Conservation (phyloP, 805 yeast genomes). For the Brettanomyces custersianus region DNA sequence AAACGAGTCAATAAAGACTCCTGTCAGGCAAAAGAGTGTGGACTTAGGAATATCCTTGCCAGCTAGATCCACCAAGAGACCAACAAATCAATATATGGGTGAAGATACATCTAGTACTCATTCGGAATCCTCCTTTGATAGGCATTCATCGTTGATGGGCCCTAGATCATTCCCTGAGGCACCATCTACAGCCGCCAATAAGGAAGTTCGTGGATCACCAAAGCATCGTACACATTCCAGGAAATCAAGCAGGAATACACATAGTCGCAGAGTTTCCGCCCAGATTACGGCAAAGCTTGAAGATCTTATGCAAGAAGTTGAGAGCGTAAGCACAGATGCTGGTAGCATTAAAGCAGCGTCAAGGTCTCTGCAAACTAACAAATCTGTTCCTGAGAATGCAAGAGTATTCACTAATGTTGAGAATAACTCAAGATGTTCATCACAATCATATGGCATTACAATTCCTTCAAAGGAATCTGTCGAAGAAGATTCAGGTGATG, state of each 20-base stretch:
- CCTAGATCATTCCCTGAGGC: constrained; percentile 1
- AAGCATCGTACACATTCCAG: neutral
- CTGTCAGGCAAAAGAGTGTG: constrained; percentile 19
- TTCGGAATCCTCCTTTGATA: no score
- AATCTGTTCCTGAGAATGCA: no score
- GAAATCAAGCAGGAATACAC: neutral
- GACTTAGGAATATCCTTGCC: constrained; percentile 20
- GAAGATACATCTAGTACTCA: neutral
- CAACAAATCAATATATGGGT: constrained; percentile 6
- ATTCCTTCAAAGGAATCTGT: no score
- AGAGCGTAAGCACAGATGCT: constrained; percentile 19
- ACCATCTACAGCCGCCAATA: no score
- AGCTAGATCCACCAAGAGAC: constrained; percentile 25
- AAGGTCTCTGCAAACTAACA: no score
- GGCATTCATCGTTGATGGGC: constrained; percentile 2
- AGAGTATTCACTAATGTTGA: no score
- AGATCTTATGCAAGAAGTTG: constrained; percentile 25
- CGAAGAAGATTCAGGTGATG: no score
- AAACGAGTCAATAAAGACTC: constrained; percentile 11
- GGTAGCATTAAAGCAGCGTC: no score
- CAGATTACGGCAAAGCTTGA: constrained; percentile 20
- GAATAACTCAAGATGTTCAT: no score
- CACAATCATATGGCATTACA: no score
- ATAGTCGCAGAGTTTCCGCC: no score
- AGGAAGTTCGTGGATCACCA: no score